Evolutionary conservation across 768 basidiomycete genomes (phyloP).

Genomic region (Chlorophyllum brunneum): DNA sequence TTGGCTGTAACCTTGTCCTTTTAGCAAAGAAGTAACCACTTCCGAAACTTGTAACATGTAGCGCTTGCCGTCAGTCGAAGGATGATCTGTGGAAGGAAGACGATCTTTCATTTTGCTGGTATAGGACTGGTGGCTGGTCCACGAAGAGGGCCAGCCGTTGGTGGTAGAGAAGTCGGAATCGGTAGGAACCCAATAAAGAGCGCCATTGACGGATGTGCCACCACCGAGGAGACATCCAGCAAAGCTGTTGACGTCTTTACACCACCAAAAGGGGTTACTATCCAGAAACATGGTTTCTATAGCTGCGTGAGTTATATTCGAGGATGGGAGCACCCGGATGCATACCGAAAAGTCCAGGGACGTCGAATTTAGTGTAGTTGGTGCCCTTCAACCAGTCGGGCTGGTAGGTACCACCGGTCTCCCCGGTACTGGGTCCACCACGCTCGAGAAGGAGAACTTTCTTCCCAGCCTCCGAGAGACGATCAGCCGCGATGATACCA

Average conservation of each 20-base stretch:
- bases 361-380: slow-evolving; percentile 52
- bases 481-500: slow-evolving; percentile 55
- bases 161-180: slow-evolving; percentile 45
- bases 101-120: slow-evolving; percentile 45
- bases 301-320: not conserved
- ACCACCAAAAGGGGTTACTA: slow-evolving; percentile 57
- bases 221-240: slow-evolving; percentile 67
- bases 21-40: slow-evolving; percentile 42
- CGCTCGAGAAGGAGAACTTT: slow-evolving; percentile 61
- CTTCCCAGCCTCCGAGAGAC: slow-evolving; percentile 58
- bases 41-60: slow-evolving; percentile 50
- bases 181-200: slow-evolving; percentile 54
- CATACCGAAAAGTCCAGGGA: slow-evolving; percentile 53
- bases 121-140: slow-evolving; percentile 49
- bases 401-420: slow-evolving; percentile 56
- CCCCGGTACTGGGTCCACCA: slow-evolving; percentile 56
- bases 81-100: slow-evolving; percentile 53
- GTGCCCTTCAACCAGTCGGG: slow-evolving; percentile 35
- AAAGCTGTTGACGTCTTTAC: slow-evolving; percentile 60
- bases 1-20: slow-evolving; percentile 44
- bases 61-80: slow-evolving; percentile 55
- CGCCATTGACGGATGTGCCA: slow-evolving; percentile 61
- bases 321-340: not conserved
- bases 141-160: slow-evolving; percentile 52
- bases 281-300: slow-evolving; percentile 61